Base-by-base conservation (phyloP, 1,284 basidiomycete species). In the Ceratobasidium sp. region DNA sequence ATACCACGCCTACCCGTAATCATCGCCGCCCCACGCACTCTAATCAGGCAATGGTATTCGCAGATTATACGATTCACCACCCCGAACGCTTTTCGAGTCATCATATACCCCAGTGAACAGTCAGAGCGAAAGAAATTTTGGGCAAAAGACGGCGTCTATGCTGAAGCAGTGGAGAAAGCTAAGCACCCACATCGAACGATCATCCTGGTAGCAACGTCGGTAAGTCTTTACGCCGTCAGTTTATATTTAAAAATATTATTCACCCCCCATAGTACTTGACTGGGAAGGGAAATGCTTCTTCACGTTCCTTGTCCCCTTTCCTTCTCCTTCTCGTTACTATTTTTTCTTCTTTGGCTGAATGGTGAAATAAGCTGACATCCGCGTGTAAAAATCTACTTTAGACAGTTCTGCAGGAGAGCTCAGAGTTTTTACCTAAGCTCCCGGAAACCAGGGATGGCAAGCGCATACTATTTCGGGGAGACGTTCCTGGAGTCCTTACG, bases 21-120 rank as follows among this genome's bases (percentile, higher is more conserved):
- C 29, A 37, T 66, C 6, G 19, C 34, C 5, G 31, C 29, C 6
- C 64, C 46, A n/a, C 37, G 13, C 2, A 51, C 64, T 13, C 48
- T 66, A 22, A n/a, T 14, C 6, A 22, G 29, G n/a, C 64, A 66
- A 37, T 66, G 46, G 64, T 1, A 24, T n/a, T 19, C 13, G 2
- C 48, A 66, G 48, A 19, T 66, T 3, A 8, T 31, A 7, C 64
- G 27, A 2, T 66, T 66, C 31, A 66, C 64, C 3, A 37, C 7
- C 13, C 29, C 29, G 14, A 27, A 16, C 22, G 22, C 27, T 8
- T 66, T 66, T 37, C 64, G 48, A 11, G 19, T 66, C 27, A 19
- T 66, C 31, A 9, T 16, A 8, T 53, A 53, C 64, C n/a, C 46
- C 1, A 27, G 31, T 9, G 34, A 37, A 24, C 4, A 53, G 34